These are phyloP conservation scores for Colletotrichum incanum DNA, from an alignment of 2,329 filamentous ascomycete species.

Conservation along the genomic window DNA sequence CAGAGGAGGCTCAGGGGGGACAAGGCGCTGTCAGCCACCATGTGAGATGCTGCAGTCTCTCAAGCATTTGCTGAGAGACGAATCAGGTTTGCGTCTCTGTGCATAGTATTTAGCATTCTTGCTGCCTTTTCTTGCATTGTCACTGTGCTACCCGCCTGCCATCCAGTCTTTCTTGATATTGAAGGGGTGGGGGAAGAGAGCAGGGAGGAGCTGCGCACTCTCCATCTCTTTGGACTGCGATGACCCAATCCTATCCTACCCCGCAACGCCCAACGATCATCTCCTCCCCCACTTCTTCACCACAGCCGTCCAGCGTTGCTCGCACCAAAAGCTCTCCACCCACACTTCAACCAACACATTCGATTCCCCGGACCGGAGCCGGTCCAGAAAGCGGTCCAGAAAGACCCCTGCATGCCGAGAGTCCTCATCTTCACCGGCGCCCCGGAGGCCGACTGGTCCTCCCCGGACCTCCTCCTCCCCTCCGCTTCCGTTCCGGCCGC, in stretches of 20 bases:
- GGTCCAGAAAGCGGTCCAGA: too few relatives aligned
- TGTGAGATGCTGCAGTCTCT: constrained; percentile 19
- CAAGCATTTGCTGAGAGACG: neutral
- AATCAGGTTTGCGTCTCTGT: neutral
- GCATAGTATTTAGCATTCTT: neutral
- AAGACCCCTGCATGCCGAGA: constrained; percentile 46
- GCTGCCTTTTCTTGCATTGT: neutral
- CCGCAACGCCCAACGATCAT: constrained; percentile 3
- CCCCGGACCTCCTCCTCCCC: constrained; percentile 50
- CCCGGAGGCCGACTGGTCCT: constrained; percentile 49
- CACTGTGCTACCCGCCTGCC: constrained; percentile 2
- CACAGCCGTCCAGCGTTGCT: neutral
- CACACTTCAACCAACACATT: constrained; percentile 2
- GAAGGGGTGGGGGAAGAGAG: neutral
- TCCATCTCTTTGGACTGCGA: too few relatives aligned
- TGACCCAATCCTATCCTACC: neutral
- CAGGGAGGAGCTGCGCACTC: too few relatives aligned
- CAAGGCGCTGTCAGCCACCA: neutral
- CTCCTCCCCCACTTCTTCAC: neutral
- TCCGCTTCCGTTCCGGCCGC: neutral
- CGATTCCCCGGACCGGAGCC: constrained; percentile 15
- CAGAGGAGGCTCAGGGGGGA: neutral
- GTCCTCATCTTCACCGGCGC: constrained; percentile 59
- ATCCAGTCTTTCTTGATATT: neutral
- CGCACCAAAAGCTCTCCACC: constrained; percentile 1